Conservation (phyloP, 164 flowering plant genomes). For the Vitis amurensis region DNA sequence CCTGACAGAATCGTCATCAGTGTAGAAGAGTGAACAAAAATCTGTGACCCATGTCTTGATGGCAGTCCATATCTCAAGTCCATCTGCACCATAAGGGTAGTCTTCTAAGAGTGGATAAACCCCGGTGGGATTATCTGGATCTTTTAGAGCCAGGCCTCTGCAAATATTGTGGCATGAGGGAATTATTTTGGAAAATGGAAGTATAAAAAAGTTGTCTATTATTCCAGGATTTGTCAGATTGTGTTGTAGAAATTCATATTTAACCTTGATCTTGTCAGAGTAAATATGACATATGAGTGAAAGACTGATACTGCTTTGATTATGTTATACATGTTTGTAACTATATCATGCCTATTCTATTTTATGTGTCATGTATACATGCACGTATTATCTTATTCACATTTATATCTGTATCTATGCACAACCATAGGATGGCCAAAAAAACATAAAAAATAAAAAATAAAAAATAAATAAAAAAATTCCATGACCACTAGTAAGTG, state of each 20-base stretch:
- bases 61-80: slow-evolving; percentile 63
- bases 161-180: neutral
- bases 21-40: slow-evolving; percentile 53
- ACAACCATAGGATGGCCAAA: too few species aligned
- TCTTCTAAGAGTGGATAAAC: slow-evolving; percentile 48
- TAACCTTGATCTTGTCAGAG: neutral
- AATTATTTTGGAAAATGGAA: neutral
- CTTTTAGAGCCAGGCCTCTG: slow-evolving; percentile 55
- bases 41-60: slow-evolving; percentile 58
- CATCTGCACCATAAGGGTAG: slow-evolving; percentile 72
- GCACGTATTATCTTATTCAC: too few species aligned
- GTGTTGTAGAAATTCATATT: neutral
- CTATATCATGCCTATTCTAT: too few species aligned
- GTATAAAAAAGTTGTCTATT: neutral
- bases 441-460: too few species aligned
- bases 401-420: too few species aligned
- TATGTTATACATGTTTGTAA: too few species aligned
- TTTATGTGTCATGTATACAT: too few species aligned
- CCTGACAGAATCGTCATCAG: slow-evolving; percentile 25
- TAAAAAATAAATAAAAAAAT: too few species aligned
- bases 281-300: too few species aligned
- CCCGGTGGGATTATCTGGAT: slow-evolving; percentile 30
- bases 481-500: too few species aligned
- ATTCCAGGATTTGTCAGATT: neutral
- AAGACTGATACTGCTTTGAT: too few species aligned